Percentiles rank a stretch among this genome's conserved stretches.
Conservation (phyloP, 1,284 basidiomycete species). For the Schizopora paradoxa region DNA sequence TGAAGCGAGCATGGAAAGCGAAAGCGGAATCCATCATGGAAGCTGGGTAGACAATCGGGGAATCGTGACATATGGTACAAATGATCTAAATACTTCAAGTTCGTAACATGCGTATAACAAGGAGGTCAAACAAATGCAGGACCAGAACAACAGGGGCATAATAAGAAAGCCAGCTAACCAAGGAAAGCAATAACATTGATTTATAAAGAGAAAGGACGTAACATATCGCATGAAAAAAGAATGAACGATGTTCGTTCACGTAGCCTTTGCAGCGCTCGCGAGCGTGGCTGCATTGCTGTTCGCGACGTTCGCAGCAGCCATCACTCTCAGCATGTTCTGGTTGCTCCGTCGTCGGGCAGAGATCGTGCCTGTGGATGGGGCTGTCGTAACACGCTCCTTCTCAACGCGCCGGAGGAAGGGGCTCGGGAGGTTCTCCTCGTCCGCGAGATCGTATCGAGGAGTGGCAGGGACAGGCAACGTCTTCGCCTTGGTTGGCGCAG, state of each 20-base stretch:
- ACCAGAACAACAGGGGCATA: too few relatives aligned
- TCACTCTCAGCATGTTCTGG: constrained; percentile 48
- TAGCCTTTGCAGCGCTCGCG: background rate
- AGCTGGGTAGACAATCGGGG: too few relatives aligned
- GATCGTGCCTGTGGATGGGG: constrained; percentile 8
- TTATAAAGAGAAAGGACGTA: background rate
- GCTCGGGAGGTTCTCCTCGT: constrained; percentile 80
- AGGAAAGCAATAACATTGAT: too few relatives aligned
- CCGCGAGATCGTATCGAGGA: constrained; percentile 59
- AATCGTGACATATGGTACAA: too few relatives aligned
- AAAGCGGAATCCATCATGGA: too few relatives aligned
- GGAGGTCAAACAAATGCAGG: too few relatives aligned
- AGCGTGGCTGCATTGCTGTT: constrained; percentile 16
- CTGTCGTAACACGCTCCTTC: constrained; percentile 27
- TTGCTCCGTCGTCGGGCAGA: constrained; percentile 33
- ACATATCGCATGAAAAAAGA: background rate
- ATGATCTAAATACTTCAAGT: too few relatives aligned
- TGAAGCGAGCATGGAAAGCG: too few relatives aligned
- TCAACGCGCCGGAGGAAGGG: constrained; percentile 69
- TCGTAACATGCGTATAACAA: too few relatives aligned
- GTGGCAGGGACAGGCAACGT: constrained; percentile 23
- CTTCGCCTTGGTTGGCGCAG: constrained; percentile 18
- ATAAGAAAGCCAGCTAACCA: too few relatives aligned
- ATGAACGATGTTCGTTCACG: background rate
- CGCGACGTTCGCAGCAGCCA: constrained; percentile 59